These are phyloP conservation scores for Scheffersomyces coipomensis DNA, from an alignment of 805 yeast species.

Conservation along the genomic window DNA sequence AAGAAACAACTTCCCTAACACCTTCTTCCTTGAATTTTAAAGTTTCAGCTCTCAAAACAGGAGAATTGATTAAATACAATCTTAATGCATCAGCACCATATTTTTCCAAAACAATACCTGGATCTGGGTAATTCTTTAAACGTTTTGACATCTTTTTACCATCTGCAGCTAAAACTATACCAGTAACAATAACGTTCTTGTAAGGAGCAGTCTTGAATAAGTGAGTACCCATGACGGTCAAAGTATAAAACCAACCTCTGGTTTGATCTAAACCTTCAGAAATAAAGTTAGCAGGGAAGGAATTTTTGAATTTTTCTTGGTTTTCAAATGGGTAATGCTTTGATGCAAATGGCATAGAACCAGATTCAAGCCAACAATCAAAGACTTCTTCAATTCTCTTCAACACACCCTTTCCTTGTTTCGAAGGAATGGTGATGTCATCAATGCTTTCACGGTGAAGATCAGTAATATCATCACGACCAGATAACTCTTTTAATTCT, in stretches of 20 bases:
- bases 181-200: constrained; percentile 91
- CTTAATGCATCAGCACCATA: constrained; percentile 99
- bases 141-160: constrained; percentile 99
- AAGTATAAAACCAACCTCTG: constrained; percentile 99
- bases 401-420: constrained; percentile 81
- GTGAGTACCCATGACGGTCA: constrained; percentile 93
- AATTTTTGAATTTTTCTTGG: constrained; percentile 61
- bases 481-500: constrained; percentile 83
- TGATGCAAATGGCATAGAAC: constrained; percentile 98
- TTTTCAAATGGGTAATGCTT: constrained; percentile 96
- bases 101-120: constrained; percentile 71
- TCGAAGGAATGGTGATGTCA: constrained; percentile 88
- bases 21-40: constrained; percentile 98
- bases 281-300: constrained; percentile 96
- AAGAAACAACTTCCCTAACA: constrained; percentile 94
- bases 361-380: constrained; percentile 99
- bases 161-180: constrained; percentile 95
- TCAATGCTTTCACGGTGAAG: constrained; percentile 94
- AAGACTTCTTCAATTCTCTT: constrained; percentile 95
- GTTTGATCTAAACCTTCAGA: constrained; percentile 99
- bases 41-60: constrained; percentile 95
- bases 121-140: constrained; percentile 97
- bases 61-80: constrained; percentile 93
- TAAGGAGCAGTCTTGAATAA: constrained; percentile 90
- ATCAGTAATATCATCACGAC: constrained; percentile 78